These are phyloP conservation scores for Lepidium campestre DNA, from an alignment of 441 rosid genomes.

Conservation along the genomic window DNA sequence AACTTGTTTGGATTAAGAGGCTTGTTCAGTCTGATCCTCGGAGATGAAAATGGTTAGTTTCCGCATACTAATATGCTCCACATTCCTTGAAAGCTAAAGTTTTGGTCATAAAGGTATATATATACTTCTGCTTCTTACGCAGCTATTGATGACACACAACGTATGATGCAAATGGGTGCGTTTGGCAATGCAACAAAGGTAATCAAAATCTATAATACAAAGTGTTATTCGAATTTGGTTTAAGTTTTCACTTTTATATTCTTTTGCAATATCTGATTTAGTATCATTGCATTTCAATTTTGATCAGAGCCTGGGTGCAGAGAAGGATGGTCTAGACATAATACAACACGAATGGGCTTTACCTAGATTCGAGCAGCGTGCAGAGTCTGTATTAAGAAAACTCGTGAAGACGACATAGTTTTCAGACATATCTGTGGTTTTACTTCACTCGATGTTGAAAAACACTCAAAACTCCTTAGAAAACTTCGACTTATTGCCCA, in stretches of 20 bases:
- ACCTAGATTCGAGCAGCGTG: constrained; percentile 84
- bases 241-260: neutral
- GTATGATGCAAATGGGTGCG: constrained; percentile 99
- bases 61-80: neutral
- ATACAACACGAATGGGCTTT: constrained; percentile 88
- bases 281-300: neutral
- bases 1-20: constrained; percentile 97
- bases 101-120: neutral
- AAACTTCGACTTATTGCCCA: neutral
- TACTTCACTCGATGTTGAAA: neutral
- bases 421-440: neutral
- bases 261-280: neutral
- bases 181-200: constrained; percentile 95
- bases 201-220: neutral
- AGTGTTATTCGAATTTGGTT: neutral
- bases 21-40: constrained; percentile 87
- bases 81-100: neutral
- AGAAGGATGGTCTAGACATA: constrained; percentile 90
- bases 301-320: constrained; percentile 76
- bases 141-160: constrained; percentile 90
- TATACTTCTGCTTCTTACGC: constrained; percentile 24
- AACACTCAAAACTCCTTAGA: neutral
- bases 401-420: constrained; percentile 27
- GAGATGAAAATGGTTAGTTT: constrained; percentile 93
- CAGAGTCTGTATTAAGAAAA: constrained; percentile 73